phyloP scores from a whole-genome alignment of 192 early-diverging fungal genomes.

The Spizellomyces sp. region DNA sequence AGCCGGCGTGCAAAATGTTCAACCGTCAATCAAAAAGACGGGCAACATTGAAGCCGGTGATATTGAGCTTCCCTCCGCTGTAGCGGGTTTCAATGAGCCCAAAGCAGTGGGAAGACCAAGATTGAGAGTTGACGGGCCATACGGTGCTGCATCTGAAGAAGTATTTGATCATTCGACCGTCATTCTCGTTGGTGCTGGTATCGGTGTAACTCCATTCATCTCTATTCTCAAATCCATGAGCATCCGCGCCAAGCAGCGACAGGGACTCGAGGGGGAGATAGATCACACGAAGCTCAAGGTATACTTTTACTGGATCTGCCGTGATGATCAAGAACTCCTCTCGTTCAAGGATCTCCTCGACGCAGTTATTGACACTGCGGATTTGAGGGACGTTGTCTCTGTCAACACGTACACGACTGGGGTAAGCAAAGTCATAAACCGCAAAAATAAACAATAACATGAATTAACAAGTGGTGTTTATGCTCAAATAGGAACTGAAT shows the following conservation, averaged over 20 bases:
- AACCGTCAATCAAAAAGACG: not conserved
- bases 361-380: constrained; percentile 31
- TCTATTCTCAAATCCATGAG: constrained; percentile 37
- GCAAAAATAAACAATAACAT: constrained; percentile 13
- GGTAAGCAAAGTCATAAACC: constrained; percentile 34
- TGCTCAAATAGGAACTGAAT: constrained; percentile 55
- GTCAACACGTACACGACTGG: constrained; percentile 44
- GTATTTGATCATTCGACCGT: constrained; percentile 42
- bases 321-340: constrained; percentile 36
- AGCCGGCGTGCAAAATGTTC: not conserved
- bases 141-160: constrained; percentile 59
- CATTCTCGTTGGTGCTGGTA: constrained; percentile 40
- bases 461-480: constrained; percentile 25
- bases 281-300: constrained; percentile 26
- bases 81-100: not conserved
- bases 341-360: constrained; percentile 43
- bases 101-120: constrained; percentile 38
- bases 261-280: not conserved
- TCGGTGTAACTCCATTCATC: constrained; percentile 44
- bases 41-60: not conserved
- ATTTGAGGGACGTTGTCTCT: constrained; percentile 18
- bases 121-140: constrained; percentile 73
- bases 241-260: constrained; percentile 7
- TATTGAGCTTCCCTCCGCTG: not conserved
- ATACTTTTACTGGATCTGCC: constrained; percentile 46